These are phyloP conservation scores for Calonectria henricotiae DNA, from an alignment of 2,329 filamentous ascomycete genomes.

Conservation along the genomic window DNA sequence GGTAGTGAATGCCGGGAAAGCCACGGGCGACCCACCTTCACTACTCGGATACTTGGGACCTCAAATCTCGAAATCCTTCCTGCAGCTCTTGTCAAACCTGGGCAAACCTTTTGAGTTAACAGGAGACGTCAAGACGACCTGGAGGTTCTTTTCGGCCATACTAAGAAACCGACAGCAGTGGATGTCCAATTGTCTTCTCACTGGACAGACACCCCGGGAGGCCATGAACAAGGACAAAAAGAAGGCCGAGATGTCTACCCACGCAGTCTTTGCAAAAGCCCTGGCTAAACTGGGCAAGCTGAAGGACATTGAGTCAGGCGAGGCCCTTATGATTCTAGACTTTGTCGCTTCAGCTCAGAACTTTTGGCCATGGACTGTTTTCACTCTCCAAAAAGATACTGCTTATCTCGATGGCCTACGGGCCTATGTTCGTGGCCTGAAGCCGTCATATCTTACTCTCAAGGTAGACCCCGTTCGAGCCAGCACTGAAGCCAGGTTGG, in stretches of 20 bases:
- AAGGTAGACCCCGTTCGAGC: constrained; percentile 72
- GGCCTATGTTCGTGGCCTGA: constrained; percentile 76
- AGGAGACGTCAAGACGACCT: constrained; percentile 78
- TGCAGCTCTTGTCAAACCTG: constrained; percentile 83
- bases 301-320: constrained; percentile 73
- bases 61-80: constrained; percentile 86
- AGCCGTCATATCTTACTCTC: constrained; percentile 67
- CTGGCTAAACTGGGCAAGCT: constrained; percentile 80
- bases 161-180: constrained; percentile 94
- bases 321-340: constrained; percentile 84
- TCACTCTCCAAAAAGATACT: constrained; percentile 81
- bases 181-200: constrained; percentile 94
- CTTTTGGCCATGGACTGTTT: constrained; percentile 95
- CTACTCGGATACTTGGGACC: constrained; percentile 92
- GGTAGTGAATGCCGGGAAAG: constrained; percentile 78
- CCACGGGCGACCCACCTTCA: constrained; percentile 86
- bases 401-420: constrained; percentile 82
- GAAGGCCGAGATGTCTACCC: constrained; percentile 65
- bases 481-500: constrained; percentile 79
- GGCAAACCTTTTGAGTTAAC: constrained; percentile 82
- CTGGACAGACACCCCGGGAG: constrained; percentile 87
- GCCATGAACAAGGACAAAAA: constrained; percentile 74
- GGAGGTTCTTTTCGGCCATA: constrained; percentile 89
- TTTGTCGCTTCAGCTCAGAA: constrained; percentile 93
- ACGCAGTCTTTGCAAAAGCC: constrained; percentile 83